Evolutionary conservation across 179 eudicot species (phyloP).

Genomic region (Spinacia oleracea): DNA sequence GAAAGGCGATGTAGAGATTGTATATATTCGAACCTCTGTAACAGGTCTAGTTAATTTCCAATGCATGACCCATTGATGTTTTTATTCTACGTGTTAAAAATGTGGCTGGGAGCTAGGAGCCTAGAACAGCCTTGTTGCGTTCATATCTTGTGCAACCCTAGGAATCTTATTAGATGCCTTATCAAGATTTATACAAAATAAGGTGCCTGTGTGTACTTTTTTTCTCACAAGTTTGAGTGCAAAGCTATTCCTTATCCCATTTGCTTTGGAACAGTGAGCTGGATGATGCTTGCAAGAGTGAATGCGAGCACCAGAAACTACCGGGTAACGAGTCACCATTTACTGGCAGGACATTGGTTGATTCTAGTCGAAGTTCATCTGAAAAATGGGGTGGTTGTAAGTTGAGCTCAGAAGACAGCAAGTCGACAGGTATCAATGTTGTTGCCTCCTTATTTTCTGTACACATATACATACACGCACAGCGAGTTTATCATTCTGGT

Average conservation of each 20-base stretch:
- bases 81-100: neutral
- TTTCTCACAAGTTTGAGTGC: neutral
- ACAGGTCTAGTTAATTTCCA: neutral
- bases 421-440: conserved; percentile 15
- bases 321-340: conserved; percentile 1
- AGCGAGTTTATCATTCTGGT: neutral
- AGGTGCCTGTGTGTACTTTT: no score
- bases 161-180: neutral
- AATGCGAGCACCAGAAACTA: conserved; percentile 21
- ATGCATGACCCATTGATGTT: neutral
- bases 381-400: conserved; percentile 29
- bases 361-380: conserved; percentile 10
- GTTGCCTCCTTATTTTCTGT: neutral
- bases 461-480: neutral
- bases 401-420: conserved; percentile 26
- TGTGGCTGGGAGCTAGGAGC: neutral
- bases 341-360: conserved; percentile 5
- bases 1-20: neutral
- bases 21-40: neutral
- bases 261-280: conserved; percentile 26
- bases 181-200: neutral
- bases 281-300: conserved; percentile 18
- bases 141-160: neutral
- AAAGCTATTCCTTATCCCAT: neutral
- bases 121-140: neutral